Evolutionary conservation across 225 moss, liverwort and hornwort genomes (phyloP).

Genomic region (Bryum argenteum): DNA sequence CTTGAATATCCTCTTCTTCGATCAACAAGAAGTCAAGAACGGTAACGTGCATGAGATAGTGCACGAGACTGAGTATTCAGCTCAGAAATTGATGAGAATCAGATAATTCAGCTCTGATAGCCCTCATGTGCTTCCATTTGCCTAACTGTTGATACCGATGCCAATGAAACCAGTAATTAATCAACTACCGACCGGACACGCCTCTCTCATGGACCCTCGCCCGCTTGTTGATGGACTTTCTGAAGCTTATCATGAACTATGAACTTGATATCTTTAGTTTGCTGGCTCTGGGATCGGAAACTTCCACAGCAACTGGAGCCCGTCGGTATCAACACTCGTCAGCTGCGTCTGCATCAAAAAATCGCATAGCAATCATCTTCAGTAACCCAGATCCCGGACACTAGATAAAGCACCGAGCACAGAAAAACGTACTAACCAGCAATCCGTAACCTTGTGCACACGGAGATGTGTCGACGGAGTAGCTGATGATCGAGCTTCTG

Average conservation of each 20-base stretch:
- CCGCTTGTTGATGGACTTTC: background rate
- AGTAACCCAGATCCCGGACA: background rate
- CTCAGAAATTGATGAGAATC: background rate
- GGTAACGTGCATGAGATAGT: background rate
- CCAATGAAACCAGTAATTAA: background rate
- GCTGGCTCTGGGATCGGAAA: background rate
- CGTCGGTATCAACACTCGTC: background rate
- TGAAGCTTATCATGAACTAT: background rate
- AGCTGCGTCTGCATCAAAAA: background rate
- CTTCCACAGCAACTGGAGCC: background rate
- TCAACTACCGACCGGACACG: background rate
- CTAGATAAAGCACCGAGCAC: background rate
- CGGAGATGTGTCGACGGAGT: background rate
- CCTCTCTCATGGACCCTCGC: background rate
- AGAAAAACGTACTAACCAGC: too few species aligned
- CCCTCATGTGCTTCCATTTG: background rate
- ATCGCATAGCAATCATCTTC: background rate
- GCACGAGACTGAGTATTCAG: background rate
- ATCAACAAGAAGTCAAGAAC: background rate
- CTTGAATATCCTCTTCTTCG: background rate
- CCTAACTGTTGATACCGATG: background rate
- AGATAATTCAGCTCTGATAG: background rate
- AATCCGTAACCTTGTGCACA: background rate
- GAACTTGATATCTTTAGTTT: too few species aligned
- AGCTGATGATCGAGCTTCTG: background rate